A percentile compares a stretch with the other conserved stretches of the same genome.
phyloP scores from a whole-genome alignment of 1,284 basidiomycete genomes.

The Ceratobasidium sp. region DNA sequence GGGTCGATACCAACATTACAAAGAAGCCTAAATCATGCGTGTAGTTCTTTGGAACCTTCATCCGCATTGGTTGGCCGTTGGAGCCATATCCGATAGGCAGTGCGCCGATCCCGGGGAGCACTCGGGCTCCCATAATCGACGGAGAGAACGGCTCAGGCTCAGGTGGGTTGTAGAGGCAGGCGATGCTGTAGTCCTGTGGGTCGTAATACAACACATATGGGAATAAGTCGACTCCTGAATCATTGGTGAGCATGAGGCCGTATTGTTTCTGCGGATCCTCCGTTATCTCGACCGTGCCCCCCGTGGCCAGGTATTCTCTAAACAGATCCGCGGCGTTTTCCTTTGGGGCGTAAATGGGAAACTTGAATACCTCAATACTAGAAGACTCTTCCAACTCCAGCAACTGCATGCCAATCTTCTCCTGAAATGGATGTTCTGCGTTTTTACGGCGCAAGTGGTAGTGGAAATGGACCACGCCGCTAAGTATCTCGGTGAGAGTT shows the following conservation, averaged over 20 bases:
- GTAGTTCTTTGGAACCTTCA: background rate
- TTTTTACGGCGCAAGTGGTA: conserved; percentile 18
- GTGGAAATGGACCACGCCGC: conserved; percentile 4
- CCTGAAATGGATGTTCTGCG: background rate
- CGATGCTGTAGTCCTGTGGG: conserved; percentile 30
- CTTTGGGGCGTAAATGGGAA: background rate
- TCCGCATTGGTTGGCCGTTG: background rate
- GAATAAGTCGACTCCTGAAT: background rate
- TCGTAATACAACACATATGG: conserved; percentile 25
- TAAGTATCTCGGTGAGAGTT: background rate
- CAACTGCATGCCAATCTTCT: conserved; percentile 9
- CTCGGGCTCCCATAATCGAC: background rate
- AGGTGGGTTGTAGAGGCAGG: conserved; percentile 15
- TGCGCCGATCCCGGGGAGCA: background rate
- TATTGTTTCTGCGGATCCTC: conserved; percentile 12
- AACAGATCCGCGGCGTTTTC: conserved; percentile 1
- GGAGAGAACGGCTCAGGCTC: too few relatives aligned
- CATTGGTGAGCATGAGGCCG: conserved; percentile 16
- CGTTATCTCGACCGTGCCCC: background rate
- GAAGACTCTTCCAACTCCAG: background rate
- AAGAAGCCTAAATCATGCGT: background rate
- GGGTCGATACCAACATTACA: background rate
- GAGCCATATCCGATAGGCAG: background rate
- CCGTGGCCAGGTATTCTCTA: background rate
- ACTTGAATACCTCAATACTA: background rate